Conservation (phyloP, 139 green algal species). For the Limnomonas spitsbergensis region DNA sequence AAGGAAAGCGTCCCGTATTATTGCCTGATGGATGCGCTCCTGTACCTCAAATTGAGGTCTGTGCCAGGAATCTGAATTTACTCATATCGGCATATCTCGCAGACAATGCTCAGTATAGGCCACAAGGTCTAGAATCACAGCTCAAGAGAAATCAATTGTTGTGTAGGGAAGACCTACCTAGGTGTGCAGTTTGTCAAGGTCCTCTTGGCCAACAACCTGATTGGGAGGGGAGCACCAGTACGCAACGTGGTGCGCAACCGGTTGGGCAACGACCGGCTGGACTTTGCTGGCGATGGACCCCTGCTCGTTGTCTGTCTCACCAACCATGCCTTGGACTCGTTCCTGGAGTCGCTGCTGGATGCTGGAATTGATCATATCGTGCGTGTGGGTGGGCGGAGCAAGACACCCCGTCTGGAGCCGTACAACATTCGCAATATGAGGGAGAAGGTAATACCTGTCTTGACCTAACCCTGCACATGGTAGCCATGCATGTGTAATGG, state of each 20-base stretch:
- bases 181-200: slow-evolving; percentile 50
- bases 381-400: slow-evolving; percentile 35
- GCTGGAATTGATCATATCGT: slow-evolving; percentile 48
- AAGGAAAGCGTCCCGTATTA: no score
- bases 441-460: background rate
- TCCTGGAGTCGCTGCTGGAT: slow-evolving; percentile 58
- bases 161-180: slow-evolving; percentile 66
- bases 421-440: background rate
- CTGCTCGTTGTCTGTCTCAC: slow-evolving; percentile 70
- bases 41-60: no score
- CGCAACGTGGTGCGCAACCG: background rate
- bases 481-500: no score
- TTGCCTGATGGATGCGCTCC: no score
- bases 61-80: no score
- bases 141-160: no score
- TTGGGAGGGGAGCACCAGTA: no score
- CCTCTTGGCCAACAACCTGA: slow-evolving; percentile 51
- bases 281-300: slow-evolving; percentile 36
- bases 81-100: no score
- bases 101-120: no score
- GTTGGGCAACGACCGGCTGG: background rate
- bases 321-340: slow-evolving; percentile 76
- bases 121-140: no score
- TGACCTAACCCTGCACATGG: no score
- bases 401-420: background rate